Base-by-base conservation (phyloP, 208 protist species). In the Porcisia hertigi region DNA sequence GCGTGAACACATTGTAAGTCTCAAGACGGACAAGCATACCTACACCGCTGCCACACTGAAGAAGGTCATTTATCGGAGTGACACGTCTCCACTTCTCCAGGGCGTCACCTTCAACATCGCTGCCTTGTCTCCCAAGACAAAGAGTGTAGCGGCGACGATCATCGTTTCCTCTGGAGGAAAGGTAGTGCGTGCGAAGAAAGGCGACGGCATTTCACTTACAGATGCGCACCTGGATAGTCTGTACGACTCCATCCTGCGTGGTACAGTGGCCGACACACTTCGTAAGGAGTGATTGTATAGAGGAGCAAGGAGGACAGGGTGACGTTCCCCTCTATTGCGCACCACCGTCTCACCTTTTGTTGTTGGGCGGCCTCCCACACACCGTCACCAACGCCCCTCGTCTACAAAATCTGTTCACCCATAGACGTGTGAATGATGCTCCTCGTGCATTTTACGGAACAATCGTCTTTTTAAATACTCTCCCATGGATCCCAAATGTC, bases 181-280 rank as follows among this genome's bases (percentile, higher is more conserved):
- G 12, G 76, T 90, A 23, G 43, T 75, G 53, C 71, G 79, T 16
- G 8, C 65, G 18, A 89, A 83, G 41, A 69, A 77, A 52, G 65
- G 58, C 25, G 67, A 71, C 45, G 77, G 63, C 0, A 67, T 84
- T 8, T 41, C n/a, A 3, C 57, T 93, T 5, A 84, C 77, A 14
- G 88, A 94, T 34, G 75, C 75, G 12, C 71, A 76, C 23, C 83
- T 97, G 8, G 82, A 90, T 30, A 76, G 58, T 0, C 66, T 97
- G 0, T 97, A 95, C 65, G 90, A 97, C 67, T 66, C 74, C 12
- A 88, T 97, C 55, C 64, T 97, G 57, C 81, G 84, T 3, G 91
- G 89, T 0, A 75, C 69, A 30, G 76, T 77, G 4, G 75, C 76
- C 3, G 39, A 58, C 5, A 30, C 67, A 16, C 25, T 64, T 30